phyloP scores from a whole-genome alignment of 768 basidiomycete species.

The Russula dissimulans region DNA sequence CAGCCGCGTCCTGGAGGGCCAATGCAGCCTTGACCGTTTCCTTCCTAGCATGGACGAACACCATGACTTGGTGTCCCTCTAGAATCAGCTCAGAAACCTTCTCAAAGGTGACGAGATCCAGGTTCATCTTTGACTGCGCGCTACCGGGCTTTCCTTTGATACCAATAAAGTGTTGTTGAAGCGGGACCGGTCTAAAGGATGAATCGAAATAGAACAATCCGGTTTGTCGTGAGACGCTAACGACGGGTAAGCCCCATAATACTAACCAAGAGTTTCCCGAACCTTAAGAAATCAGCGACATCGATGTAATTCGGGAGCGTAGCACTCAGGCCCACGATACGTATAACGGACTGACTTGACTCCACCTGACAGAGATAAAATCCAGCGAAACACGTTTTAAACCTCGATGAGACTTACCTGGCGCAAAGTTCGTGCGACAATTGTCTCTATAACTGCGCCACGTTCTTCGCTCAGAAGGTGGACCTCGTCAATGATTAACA shows the following conservation, averaged over 20 bases:
- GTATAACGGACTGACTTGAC: slow-evolving; percentile 89
- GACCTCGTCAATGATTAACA: slow-evolving; percentile 96
- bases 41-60: slow-evolving; percentile 97
- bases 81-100: slow-evolving; percentile 83
- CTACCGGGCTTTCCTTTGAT: slow-evolving; percentile 83
- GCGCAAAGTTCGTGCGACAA: slow-evolving; percentile 89
- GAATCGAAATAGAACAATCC: slow-evolving; percentile 98
- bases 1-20: slow-evolving; percentile 67
- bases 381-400: not conserved
- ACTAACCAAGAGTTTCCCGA: slow-evolving; percentile 14
- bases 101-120: slow-evolving; percentile 82
- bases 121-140: slow-evolving; percentile 61
- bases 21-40: slow-evolving; percentile 93
- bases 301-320: slow-evolving; percentile 96
- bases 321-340: slow-evolving; percentile 92
- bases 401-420: slow-evolving; percentile 41
- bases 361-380: slow-evolving; percentile 56
- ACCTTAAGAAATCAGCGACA: slow-evolving; percentile 92
- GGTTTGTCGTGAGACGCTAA: slow-evolving; percentile 72
- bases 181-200: slow-evolving; percentile 90
- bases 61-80: slow-evolving; percentile 98
- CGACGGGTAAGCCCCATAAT: not conserved
- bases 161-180: slow-evolving; percentile 96
- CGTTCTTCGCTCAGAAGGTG: slow-evolving; percentile 96
- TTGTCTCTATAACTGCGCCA: slow-evolving; percentile 96